phyloP scores from a whole-genome alignment of 345 rosid genomes.

The Psidium guajava region DNA sequence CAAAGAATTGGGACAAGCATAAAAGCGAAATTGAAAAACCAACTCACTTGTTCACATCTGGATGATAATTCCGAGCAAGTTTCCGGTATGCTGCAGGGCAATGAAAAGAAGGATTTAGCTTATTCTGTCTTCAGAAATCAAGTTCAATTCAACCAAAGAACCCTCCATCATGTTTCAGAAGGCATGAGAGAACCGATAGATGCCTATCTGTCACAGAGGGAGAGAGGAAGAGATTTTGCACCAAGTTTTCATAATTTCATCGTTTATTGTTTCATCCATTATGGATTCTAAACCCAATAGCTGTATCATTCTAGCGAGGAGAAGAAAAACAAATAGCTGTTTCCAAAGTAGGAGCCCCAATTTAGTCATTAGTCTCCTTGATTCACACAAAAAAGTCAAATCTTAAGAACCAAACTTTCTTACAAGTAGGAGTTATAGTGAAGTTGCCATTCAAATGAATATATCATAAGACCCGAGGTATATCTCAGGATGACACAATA shows the following conservation, averaged over 20 bases:
- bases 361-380: not conserved
- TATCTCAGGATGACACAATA: not conserved
- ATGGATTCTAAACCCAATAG: not conserved
- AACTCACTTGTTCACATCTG: constrained; percentile 95
- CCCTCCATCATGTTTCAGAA: not conserved
- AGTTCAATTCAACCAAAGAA: not conserved
- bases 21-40: not conserved
- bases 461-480: not conserved
- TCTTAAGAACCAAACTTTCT: not conserved
- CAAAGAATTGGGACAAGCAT: not conserved
- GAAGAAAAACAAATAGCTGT: not conserved
- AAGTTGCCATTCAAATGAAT: not conserved
- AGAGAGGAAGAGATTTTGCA: not conserved
- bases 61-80: constrained; percentile 94
- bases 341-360: not conserved
- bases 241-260: not conserved
- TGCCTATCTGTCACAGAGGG: not conserved
- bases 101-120: not conserved
- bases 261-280: not conserved
- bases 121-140: not conserved
- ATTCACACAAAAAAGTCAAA: not conserved
- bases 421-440: not conserved
- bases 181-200: not conserved
- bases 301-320: not conserved
- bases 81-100: constrained; percentile 76